Base-by-base conservation (phyloP, 495 filamentous ascomycete species). In the Trichoderma reesei region DNA sequence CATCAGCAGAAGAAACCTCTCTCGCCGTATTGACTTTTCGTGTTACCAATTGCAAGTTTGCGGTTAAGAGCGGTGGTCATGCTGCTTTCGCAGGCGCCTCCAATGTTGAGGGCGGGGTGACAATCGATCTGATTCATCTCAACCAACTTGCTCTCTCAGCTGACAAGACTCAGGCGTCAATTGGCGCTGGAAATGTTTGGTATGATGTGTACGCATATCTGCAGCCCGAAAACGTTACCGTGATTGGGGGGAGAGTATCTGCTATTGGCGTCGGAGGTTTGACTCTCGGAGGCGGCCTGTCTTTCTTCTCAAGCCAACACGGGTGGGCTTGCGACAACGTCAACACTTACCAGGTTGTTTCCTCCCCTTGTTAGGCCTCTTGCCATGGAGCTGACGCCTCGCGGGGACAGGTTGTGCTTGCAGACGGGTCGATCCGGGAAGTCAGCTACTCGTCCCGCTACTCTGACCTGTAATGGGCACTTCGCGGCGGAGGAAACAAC, bases 251-350 rank as follows among this genome's bases (percentile, higher is more conserved):
- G n/a, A 79, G 86, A 13, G 77, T 75, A 26, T 65, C 75, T 0
- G 73, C 74, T 5, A 78, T 88, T 59, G 86, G 86, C 38, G 81
- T 86, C 1, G 78, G 79, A n/a, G 86, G 86, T 9, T 72, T 86
- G 16, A 71, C 76, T 16, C 79, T 86, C 1, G 85, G 84, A 33
- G 83, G 83, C 37, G 83, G 84, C 0, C 74, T 83, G 61, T 81
- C 74, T 51, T 81, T 78, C 67, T 79, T 78, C 69, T 72, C 76
- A 10, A 73, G 71, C 63, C 70, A 74, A 42, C 67, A 77, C 14
- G 83, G 84, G 10, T 83, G 76, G 60, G 76, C 68, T 13, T 82
- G 77, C 67, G 78, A 85, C 68, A 81, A 69, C 14, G 80, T 85
- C 1, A 64, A 73, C 41, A 75, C 76, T 60, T 86, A 76, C 67